A percentile compares a stretch with the other conserved stretches of the same genome.
Conservation (phyloP, 805 yeast genomes). For the Ogataea populi-albae region DNA sequence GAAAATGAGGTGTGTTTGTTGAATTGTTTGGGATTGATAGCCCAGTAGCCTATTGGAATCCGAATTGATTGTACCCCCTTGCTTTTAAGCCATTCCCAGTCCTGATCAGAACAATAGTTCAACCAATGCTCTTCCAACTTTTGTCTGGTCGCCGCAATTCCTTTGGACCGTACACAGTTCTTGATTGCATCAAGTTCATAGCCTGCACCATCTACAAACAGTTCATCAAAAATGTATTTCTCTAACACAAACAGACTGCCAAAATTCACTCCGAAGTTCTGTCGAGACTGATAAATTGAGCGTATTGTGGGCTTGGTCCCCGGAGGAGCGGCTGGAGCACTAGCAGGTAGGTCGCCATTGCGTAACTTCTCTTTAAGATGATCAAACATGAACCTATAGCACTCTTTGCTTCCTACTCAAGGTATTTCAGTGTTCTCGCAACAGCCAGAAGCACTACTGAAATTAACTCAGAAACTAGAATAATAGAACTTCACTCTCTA, state of each 20-base stretch:
- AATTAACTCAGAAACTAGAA: too few species aligned
- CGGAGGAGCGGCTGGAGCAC: conserved; percentile 33
- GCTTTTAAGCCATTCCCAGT: conserved; percentile 72
- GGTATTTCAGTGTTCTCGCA: too few species aligned
- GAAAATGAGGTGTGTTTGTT: conserved; percentile 62
- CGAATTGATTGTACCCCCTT: conserved; percentile 77
- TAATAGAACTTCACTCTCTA: too few species aligned
- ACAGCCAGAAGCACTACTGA: too few species aligned
- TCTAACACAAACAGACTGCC: conserved; percentile 82
- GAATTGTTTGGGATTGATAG: conserved; percentile 61
- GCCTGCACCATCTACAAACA: conserved; percentile 56
- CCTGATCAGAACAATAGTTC: conserved; percentile 57
- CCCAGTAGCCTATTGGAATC: conserved; percentile 92
- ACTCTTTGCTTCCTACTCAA: too few species aligned
- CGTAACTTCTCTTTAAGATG: conserved; percentile 14
- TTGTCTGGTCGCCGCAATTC: conserved; percentile 51
- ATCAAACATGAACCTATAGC: conserved; percentile 13
- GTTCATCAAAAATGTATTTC: conserved; percentile 66
- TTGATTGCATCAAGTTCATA: conserved; percentile 74
- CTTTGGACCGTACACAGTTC: conserved; percentile 44
- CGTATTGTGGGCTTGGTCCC: conserved; percentile 37
- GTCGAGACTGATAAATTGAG: conserved; percentile 56
- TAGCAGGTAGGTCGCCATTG: conserved; percentile 2
- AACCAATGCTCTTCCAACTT: conserved; percentile 66
- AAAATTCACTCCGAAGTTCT: conserved; percentile 79